Evolutionary conservation across 2,329 filamentous ascomycete genomes (phyloP), one percentile per base, ranked within the genome.

Genomic region (Colletotrichum salicis): DNA sequence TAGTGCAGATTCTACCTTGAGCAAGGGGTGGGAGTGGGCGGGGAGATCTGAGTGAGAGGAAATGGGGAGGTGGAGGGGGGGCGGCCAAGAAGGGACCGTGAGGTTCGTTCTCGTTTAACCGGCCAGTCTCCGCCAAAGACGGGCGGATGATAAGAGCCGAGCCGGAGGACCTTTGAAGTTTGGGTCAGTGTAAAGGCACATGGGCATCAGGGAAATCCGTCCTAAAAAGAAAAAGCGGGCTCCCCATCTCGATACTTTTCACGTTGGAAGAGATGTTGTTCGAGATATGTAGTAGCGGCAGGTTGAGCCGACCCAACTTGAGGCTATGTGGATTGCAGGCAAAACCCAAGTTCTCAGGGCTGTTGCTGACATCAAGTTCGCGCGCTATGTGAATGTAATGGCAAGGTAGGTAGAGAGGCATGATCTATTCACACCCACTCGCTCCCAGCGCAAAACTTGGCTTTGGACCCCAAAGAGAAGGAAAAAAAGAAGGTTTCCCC

Each of bases 71-170:
- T 8, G 41, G 19, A n/a, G 41, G 41, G 41, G 41, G 41, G 8
- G 19, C 19, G 33, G 11, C 27, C 27, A 35, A 12, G 33, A 48
- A 48, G 6, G 60, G 45, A 19, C n/a, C 45, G 11, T n/a, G 29
- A 37, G 13, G 45, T 37, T 62, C 45, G 45, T 62, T 62, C 52
- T 48, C 31, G 29, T 33, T n/a, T 35, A n/a, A 5, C 19, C 29
- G 29, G 45, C 6, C n/a, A 62, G 13, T n/a, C n/a, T 37, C 29
- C 29, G 60, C 60, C 60, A 22, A 62, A 3, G 41, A 19, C 45
- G 60, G 60, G 60, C 60, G 29, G 60, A 62, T 7, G 37, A 41
- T 41, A 5, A 10, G 22, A 60, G 27, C 57, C 57, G 35, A 60
- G 24, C 41, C 57, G 22, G 27, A 10, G 10, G 15, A 13, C 37